Base-by-base conservation (phyloP, 2,329 filamentous ascomycete genomes). In the Xylariaceae sp. region DNA sequence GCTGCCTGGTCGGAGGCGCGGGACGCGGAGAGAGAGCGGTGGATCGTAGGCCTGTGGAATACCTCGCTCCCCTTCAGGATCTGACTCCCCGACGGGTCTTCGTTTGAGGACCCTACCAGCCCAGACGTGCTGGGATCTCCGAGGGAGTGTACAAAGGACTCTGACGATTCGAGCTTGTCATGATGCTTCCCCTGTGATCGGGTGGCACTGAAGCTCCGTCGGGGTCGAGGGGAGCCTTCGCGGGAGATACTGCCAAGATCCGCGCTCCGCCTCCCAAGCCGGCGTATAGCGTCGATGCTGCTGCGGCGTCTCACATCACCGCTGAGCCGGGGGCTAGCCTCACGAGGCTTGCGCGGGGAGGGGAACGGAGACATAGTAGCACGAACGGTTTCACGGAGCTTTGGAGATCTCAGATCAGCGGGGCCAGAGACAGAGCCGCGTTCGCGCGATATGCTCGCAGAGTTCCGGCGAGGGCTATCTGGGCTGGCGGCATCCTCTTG, bases 11-110 rank as follows among this genome's bases (percentile, higher is more conserved):
- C 31, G 14, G 39, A 38, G 18, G 40, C 42, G 13, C 53, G 53
- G 3, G 58, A 59, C 0, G 57, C 55, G 0, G 68, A 70, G 2
- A 51, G 54, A 0, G 71, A 70, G 8, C 66, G 64, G 17, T 63
- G 68, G 50, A 88, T 74, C 0, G 81, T 84, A 12, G 87, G 87
- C 17, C 79, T 80, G 45, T 83, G 79, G 50, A 98, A 96, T 7
- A 95, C 83, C 47, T 92, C 86, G 47, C 88, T 95, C 21, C 84
- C 78, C 33, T 77, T 75, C 7, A 98, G 64, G 23, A 96, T 95
- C 57, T 94, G 88, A 54, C 90, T 96, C 3, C 85, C 90, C 3
- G 89, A 93, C 30, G 82, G 80, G 37, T 89, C 85, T 26, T 89
- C 83, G 34, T 73, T 75, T 1, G 77, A 79, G 3, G 83, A 84